Percentiles rank a stretch among this genome's conserved stretches.
Conservation (phyloP, 139 green algal genomes). For the Gonium pectorale region DNA sequence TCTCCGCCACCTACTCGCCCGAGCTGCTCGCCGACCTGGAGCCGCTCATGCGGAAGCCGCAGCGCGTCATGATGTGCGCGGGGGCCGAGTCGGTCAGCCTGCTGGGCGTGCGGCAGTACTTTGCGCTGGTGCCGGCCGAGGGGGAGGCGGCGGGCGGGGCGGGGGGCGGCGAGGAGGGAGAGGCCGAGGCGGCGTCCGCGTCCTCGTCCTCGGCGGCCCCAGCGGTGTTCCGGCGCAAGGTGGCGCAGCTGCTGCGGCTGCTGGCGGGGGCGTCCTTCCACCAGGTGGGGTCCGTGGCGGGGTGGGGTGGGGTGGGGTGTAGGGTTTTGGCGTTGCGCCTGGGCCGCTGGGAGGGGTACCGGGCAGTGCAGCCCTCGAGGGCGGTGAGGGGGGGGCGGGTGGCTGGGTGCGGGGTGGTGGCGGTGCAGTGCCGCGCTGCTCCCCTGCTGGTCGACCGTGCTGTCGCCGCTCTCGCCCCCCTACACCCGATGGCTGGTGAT, state of each 20-base stretch:
- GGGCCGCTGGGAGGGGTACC: too few relatives aligned
- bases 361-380: too few relatives aligned
- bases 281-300: slow-evolving; percentile 49
- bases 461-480: too few relatives aligned
- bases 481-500: too few relatives aligned
- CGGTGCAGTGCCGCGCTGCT: too few relatives aligned
- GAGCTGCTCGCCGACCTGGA: slow-evolving; percentile 68
- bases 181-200: background rate
- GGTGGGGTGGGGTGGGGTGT: background rate
- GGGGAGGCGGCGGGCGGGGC: background rate
- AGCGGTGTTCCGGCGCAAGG: slow-evolving; percentile 58
- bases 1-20: slow-evolving; percentile 80
- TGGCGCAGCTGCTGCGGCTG: slow-evolving; percentile 60
- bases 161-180: background rate
- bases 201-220: background rate
- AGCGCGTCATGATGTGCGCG: slow-evolving; percentile 74
- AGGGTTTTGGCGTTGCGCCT: too few relatives aligned
- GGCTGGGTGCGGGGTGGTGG: too few relatives aligned
- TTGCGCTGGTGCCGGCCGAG: slow-evolving; percentile 52
- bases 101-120: slow-evolving; percentile 77
- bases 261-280: slow-evolving; percentile 70
- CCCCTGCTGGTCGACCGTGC: too few relatives aligned
- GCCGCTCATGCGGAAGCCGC: slow-evolving; percentile 69
- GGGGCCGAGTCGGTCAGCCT: slow-evolving; percentile 44
- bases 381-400: too few relatives aligned